These are phyloP conservation scores for Gastrolobium bilobum DNA, from an alignment of 306 rosid species.

Conservation along the genomic window DNA sequence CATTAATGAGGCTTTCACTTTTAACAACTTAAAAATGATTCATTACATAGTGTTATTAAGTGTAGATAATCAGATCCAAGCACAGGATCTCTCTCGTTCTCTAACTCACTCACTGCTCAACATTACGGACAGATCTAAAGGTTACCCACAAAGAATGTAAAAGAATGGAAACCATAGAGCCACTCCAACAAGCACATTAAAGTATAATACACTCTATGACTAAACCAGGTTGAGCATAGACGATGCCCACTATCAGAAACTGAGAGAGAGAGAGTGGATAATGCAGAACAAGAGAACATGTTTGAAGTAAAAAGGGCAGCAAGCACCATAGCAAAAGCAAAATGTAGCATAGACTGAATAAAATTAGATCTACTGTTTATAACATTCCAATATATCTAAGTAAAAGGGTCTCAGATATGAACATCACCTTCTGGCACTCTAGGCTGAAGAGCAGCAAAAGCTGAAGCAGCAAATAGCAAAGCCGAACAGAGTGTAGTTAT, in stretches of 20 bases:
- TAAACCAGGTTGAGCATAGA: neutral
- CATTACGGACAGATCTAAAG: conserved; percentile 29
- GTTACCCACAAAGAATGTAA: neutral
- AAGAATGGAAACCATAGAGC: conserved; percentile 19
- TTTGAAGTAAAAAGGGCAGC: neutral
- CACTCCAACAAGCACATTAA: conserved; percentile 35
- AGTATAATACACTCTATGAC: neutral
- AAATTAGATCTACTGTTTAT: neutral
- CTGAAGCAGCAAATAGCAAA: conserved; percentile 57
- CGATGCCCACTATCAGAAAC: neutral
- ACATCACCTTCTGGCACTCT: conserved; percentile 70
- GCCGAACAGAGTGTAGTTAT: conserved; percentile 51
- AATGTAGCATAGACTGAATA: neutral
- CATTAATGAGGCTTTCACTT: no score
- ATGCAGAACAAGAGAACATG: neutral
- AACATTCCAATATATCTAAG: conserved; percentile 10
- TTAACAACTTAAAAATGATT: no score
- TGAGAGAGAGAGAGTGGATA: neutral
- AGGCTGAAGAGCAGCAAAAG: conserved; percentile 59
- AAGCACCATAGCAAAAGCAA: neutral
- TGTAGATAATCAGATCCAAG: conserved; percentile 39
- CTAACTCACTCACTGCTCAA: neutral
- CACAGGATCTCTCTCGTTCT: conserved; percentile 3
- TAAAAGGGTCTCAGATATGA: conserved; percentile 20
- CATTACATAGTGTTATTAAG: neutral